Evolutionary conservation across 2,329 filamentous ascomycete species (phyloP).

Genomic region (Beauveria caledonica): DNA sequence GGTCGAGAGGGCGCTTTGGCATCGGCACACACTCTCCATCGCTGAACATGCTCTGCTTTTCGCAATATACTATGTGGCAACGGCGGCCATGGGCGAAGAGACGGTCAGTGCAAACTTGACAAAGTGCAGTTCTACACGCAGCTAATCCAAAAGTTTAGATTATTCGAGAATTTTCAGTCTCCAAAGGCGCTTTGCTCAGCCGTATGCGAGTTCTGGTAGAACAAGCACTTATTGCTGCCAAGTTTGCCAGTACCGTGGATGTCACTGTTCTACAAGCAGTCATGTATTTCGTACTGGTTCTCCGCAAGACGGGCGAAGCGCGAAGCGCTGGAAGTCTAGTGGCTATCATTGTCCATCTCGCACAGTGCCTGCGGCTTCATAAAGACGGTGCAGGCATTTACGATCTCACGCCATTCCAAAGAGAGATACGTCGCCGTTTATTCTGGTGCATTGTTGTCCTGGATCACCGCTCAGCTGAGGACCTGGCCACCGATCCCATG

Average conservation of each 20-base stretch:
- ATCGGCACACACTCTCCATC: neutral
- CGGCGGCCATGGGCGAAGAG: neutral
- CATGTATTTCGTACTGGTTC: neutral
- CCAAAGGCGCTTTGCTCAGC: neutral
- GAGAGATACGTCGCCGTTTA: constrained; percentile 47
- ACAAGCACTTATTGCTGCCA: constrained; percentile 7
- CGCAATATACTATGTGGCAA: neutral
- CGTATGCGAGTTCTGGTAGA: constrained; percentile 6
- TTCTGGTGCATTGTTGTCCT: constrained; percentile 53
- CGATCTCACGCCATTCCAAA: constrained; percentile 36
- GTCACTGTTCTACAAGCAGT: neutral
- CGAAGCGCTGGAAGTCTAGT: constrained; percentile 1
- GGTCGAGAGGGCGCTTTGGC: neutral
- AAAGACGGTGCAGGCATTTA: neutral
- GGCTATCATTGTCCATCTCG: neutral
- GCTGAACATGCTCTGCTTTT: constrained; percentile 2
- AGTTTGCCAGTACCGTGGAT: constrained; percentile 3
- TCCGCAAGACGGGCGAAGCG: constrained; percentile 4
- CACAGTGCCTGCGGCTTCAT: constrained; percentile 4
- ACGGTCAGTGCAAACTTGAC: neutral
- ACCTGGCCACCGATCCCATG: constrained; percentile 36
- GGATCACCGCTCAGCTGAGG: constrained; percentile 43
- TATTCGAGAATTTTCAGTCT: neutral
- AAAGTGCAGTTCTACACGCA: too few species aligned
- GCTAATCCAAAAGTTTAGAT: neutral